Evolutionary conservation across 768 basidiomycete species (phyloP).

Genomic region (Xerocomellus amylosporus): DNA sequence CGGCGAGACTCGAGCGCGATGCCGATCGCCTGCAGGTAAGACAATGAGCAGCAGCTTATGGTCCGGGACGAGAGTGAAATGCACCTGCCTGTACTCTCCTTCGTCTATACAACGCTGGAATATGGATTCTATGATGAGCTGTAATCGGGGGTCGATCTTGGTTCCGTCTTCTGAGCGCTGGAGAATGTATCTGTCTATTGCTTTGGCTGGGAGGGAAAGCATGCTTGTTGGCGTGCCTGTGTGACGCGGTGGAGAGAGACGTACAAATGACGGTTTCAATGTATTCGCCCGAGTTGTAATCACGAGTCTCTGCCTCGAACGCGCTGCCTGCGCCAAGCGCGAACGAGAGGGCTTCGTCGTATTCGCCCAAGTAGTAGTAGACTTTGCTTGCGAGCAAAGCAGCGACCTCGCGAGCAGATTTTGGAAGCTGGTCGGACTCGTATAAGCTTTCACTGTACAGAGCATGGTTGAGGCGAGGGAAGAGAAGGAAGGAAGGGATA

Average conservation of each 20-base stretch:
- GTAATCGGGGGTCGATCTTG: constrained; percentile 77
- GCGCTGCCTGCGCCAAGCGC: constrained; percentile 87
- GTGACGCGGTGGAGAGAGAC: constrained; percentile 37
- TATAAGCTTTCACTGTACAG: constrained; percentile 78
- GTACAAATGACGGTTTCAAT: constrained; percentile 91
- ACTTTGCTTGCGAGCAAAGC: constrained; percentile 96
- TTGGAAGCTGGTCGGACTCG: constrained; percentile 74
- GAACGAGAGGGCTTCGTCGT: constrained; percentile 93
- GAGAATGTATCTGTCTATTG: constrained; percentile 90
- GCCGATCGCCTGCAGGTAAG: constrained; percentile 70
- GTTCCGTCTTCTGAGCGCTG: constrained; percentile 59
- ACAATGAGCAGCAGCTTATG: constrained; percentile 8
- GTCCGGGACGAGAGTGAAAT: constrained; percentile 11
- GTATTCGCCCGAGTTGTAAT: constrained; percentile 74
- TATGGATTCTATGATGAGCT: constrained; percentile 84
- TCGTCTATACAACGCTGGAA: constrained; percentile 83
- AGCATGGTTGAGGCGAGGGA: constrained; percentile 3
- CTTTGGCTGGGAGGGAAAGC: constrained; percentile 64
- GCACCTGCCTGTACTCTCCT: constrained; percentile 87
- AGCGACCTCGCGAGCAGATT: constrained; percentile 74
- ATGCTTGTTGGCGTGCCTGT: background rate
- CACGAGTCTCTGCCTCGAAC: constrained; percentile 73
- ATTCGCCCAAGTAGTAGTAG: constrained; percentile 94
- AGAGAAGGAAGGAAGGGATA: constrained; percentile 16
- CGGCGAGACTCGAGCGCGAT: constrained; percentile 91